A percentile compares a stretch with the other conserved stretches of the same genome.
phyloP scores from a whole-genome alignment of 208 protist species.

The Leishmania tarentolae region DNA sequence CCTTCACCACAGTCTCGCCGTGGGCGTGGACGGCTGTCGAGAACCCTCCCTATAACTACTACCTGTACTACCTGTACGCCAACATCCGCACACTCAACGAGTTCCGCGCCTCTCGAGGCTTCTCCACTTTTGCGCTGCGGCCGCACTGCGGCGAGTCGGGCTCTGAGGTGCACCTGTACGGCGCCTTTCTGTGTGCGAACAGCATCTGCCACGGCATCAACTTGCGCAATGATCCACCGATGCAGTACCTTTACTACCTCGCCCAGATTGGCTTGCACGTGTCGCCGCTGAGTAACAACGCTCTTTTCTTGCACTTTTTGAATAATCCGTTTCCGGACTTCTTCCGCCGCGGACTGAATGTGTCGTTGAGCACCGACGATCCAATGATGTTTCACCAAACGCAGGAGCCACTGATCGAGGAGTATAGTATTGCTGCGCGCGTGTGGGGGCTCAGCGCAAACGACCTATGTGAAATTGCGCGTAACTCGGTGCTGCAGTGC shows the following conservation, averaged over 20 bases:
- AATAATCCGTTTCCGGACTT: constrained; percentile 97
- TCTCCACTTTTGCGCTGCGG: constrained; percentile 96
- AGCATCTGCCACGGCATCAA: constrained; percentile 99
- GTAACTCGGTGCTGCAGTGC: constrained; percentile 91
- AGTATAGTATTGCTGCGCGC: constrained; percentile 94
- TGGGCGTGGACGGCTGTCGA: constrained; percentile 92
- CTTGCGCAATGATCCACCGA: constrained; percentile 92
- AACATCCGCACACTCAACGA: constrained; percentile 98
- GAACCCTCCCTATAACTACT: constrained; percentile 99
- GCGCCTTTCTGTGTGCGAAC: constrained; percentile 94
- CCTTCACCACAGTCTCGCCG: constrained; percentile 84
- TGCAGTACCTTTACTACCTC: constrained; percentile 99
- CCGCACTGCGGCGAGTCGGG: constrained; percentile 98
- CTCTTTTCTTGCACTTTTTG: constrained; percentile 97
- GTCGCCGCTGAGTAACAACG: constrained; percentile 99
- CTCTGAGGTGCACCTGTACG: constrained; percentile 93
- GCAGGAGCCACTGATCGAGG: constrained; percentile 92
- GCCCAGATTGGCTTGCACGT: constrained; percentile 98
- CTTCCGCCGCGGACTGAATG: constrained; percentile 97
- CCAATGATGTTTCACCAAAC: constrained; percentile 98
- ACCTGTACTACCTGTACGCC: constrained; percentile 98
- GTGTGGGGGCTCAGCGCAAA: constrained; percentile 91
- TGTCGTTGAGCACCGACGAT: constrained; percentile 98
- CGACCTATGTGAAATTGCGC: constrained; percentile 93
- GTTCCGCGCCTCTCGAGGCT: constrained; percentile 87